Conservation (phyloP, 2,329 filamentous ascomycete genomes). For the Coniochaeta sp. region DNA sequence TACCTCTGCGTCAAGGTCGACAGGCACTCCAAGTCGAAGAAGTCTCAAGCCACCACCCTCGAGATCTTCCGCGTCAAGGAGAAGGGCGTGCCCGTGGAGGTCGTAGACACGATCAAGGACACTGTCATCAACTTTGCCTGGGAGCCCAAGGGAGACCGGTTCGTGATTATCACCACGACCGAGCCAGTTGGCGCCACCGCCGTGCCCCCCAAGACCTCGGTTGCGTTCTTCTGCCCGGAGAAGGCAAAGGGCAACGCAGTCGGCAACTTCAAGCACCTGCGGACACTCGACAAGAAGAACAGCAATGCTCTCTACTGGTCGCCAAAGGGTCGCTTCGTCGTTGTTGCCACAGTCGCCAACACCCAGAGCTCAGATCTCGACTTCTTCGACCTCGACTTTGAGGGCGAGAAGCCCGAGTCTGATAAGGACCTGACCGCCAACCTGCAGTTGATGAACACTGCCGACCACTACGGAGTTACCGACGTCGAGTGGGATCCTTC, state of each 20-base stretch:
- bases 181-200: slow-evolving; percentile 73
- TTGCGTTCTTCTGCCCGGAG: slow-evolving; percentile 94
- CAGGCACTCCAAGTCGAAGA: slow-evolving; percentile 97
- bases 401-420: slow-evolving; percentile 88
- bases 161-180: slow-evolving; percentile 91
- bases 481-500: slow-evolving; percentile 98
- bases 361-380: slow-evolving; percentile 92
- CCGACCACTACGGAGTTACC: slow-evolving; percentile 94
- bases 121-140: slow-evolving; percentile 99
- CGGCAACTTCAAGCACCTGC: slow-evolving; percentile 94
- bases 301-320: slow-evolving; percentile 99
- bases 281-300: slow-evolving; percentile 97
- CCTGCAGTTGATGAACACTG: slow-evolving; percentile 86
- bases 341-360: slow-evolving; percentile 87
- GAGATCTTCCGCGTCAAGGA: slow-evolving; percentile 97
- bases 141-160: slow-evolving; percentile 97
- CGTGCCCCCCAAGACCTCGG: slow-evolving; percentile 86
- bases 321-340: slow-evolving; percentile 87
- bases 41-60: slow-evolving; percentile 91
- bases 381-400: slow-evolving; percentile 96
- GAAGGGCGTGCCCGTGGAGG: slow-evolving; percentile 97
- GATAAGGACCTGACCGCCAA: slow-evolving; percentile 95
- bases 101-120: slow-evolving; percentile 95
- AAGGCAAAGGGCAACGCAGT: slow-evolving; percentile 75
- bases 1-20: slow-evolving; percentile 99